Conservation (phyloP, 1,284 basidiomycete species). For the Chalciporus sp. region DNA sequence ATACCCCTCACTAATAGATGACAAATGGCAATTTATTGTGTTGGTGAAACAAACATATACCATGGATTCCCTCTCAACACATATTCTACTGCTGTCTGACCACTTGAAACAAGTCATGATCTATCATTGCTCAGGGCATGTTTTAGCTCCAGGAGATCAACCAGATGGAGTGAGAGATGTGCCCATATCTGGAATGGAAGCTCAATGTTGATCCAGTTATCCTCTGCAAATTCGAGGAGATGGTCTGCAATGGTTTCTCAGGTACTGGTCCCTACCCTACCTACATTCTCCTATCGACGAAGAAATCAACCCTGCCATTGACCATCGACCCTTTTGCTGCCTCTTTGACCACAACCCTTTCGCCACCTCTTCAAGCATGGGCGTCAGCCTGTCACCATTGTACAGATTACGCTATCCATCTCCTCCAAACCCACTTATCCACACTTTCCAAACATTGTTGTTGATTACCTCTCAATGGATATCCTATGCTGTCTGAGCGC, state of each 20-base stretch:
- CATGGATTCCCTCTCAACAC: conserved; percentile 33
- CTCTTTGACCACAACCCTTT: no score
- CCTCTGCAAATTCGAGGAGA: conserved; percentile 63
- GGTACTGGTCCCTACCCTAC: conserved; percentile 56
- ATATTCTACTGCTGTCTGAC: conserved; percentile 31
- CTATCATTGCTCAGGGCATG: conserved; percentile 90
- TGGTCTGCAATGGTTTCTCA: conserved; percentile 64
- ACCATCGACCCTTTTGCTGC: conserved; percentile 55
- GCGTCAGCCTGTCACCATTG: conserved; percentile 50
- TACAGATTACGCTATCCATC: conserved; percentile 49
- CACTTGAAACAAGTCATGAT: conserved; percentile 98
- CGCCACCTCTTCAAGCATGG: conserved; percentile 48
- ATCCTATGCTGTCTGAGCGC: no score
- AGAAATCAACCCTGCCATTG: conserved; percentile 49
- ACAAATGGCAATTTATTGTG: no score
- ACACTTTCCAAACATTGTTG: no score
- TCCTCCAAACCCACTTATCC: conserved; percentile 38
- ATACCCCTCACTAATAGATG: no score
- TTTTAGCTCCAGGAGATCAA: conserved; percentile 91
- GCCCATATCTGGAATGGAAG: conserved; percentile 90
- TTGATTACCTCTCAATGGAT: no score
- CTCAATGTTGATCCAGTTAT: conserved; percentile 75
- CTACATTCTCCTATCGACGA: conserved; percentile 59
- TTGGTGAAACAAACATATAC: conserved; percentile 33
- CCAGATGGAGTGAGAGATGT: conserved; percentile 96